A percentile compares a stretch with the other conserved stretches of the same genome.
Evolutionary conservation across 805 yeast genomes (phyloP).

Genomic region (Yarrowia keelungensis): DNA sequence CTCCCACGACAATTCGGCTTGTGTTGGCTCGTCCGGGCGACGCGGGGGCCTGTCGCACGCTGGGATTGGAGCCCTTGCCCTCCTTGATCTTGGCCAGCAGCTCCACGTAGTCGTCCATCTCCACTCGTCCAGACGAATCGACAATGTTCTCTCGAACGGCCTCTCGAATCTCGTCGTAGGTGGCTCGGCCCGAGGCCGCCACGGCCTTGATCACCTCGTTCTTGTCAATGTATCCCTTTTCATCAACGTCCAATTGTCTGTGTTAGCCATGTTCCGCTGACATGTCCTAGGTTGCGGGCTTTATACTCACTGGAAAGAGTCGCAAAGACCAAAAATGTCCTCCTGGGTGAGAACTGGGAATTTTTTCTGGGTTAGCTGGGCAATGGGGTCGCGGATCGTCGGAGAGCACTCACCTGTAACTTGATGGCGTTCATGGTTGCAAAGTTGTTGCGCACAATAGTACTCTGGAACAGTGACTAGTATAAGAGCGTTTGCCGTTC

Average conservation of each 20-base stretch:
- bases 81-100: constrained; percentile 83
- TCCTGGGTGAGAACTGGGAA: constrained; percentile 86
- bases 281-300: constrained; percentile 1
- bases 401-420: constrained; percentile 57
- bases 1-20: constrained; percentile 76
- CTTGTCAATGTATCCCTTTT: constrained; percentile 93
- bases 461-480: background rate
- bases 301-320: constrained; percentile 64
- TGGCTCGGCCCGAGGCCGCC: constrained; percentile 75
- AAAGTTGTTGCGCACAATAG: constrained; percentile 1
- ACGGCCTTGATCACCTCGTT: constrained; percentile 86
- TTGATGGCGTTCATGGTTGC: constrained; percentile 66
- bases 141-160: constrained; percentile 89
- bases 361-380: constrained; percentile 61
- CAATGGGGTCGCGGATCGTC: background rate
- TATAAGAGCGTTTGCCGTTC: constrained; percentile 11
- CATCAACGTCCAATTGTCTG: constrained; percentile 82
- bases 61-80: constrained; percentile 39
- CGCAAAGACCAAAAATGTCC: constrained; percentile 83
- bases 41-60: constrained; percentile 37
- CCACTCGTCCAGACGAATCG: constrained; percentile 97
- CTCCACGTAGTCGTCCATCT: constrained; percentile 89
- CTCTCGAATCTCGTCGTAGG: constrained; percentile 93
- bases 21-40: constrained; percentile 43
- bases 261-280: constrained; percentile 10